phyloP scores from a whole-genome alignment of 2,329 filamentous ascomycete genomes.

The Diaporthe capsici region DNA sequence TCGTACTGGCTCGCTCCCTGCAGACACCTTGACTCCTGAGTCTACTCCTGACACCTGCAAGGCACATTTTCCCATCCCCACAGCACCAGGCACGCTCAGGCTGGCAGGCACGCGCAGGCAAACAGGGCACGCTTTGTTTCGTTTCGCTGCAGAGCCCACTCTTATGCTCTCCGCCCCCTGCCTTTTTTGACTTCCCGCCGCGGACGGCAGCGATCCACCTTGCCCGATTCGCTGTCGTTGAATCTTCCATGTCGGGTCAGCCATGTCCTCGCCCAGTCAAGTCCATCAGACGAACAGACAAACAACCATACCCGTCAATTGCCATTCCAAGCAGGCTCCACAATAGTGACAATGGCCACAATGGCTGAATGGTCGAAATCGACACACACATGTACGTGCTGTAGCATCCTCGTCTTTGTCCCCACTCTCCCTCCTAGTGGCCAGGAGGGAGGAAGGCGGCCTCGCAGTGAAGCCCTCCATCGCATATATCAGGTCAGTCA shows the following conservation, averaged over 20 bases:
- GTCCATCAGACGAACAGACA: slow-evolving; percentile 27
- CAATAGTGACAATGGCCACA: neutral
- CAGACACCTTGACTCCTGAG: neutral
- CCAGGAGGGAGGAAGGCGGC: neutral
- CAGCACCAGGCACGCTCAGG: neutral
- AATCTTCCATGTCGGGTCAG: neutral
- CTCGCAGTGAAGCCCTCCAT: neutral
- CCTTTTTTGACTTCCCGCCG: slow-evolving; percentile 14
- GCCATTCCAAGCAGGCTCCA: neutral
- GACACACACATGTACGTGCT: neutral
- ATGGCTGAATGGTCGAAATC: neutral
- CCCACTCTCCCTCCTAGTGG: neutral
- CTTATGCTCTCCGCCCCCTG: slow-evolving; percentile 4
- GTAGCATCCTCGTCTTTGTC: neutral
- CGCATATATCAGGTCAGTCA: slow-evolving; percentile 14
- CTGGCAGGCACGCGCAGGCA: neutral
- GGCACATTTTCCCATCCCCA: neutral
- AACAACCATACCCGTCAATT: neutral
- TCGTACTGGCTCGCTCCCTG: neutral
- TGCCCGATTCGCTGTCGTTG: slow-evolving; percentile 25
- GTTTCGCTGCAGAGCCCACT: slow-evolving; percentile 17
- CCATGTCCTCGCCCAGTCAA: neutral
- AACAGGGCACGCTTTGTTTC: slow-evolving; percentile 25
- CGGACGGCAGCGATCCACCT: slow-evolving; percentile 26
- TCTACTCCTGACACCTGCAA: slow-evolving; percentile 26